Evolutionary conservation across 768 basidiomycete genomes (phyloP), one percentile per base, ranked within the genome.

Genomic region (Daedaleopsis nitida): DNA sequence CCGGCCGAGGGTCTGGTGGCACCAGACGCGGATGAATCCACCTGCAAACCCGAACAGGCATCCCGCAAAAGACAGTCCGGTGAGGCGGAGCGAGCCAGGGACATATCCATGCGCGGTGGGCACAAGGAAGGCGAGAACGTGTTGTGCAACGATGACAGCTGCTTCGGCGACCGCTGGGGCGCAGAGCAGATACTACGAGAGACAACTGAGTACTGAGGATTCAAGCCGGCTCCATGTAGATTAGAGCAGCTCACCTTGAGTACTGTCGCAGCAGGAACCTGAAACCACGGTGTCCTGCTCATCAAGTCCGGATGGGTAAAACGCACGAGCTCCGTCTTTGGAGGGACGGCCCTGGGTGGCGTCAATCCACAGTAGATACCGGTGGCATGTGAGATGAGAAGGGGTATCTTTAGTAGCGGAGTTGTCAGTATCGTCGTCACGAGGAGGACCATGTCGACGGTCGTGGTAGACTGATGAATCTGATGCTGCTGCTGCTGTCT

Each of bases 1-100:
- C 14, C 13, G 17, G 4, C 67, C 67, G 23, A 69, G 62, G 17
- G 62, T 47, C 37, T 52, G 52, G 55, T 60, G 61, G 50, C 64
- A 63, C 52, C 35, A 55, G 32, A 63, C 7, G 21, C 62, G 62
- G 38, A 55, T 32, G 16, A 27, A 17, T 11, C 24, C 53, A 3
- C 62, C 62, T 7, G 19, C 45, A 4, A 19, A 12, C 19, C 43
- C 17, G 39, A 49, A 21, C 13, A 35, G n/a, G 5, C 37, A n/a
- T n/a, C 35, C 54, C 17, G 55, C 37, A 16, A 55, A 34, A 38
- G 55, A 56, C 12, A 12, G 16, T 12, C 55, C 21, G 24, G 55
- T 52, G 38, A 53, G 51, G 48, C 32, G 42, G 24, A 55, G 58
- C 10, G 43, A 11, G 1, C 9, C 21, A 16, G 55, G 47, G 2